Evolutionary conservation across 225 moss, liverwort and hornwort genomes (phyloP), one percentile per base, ranked within the genome.

Genomic region (Sphagnum tenellum): DNA sequence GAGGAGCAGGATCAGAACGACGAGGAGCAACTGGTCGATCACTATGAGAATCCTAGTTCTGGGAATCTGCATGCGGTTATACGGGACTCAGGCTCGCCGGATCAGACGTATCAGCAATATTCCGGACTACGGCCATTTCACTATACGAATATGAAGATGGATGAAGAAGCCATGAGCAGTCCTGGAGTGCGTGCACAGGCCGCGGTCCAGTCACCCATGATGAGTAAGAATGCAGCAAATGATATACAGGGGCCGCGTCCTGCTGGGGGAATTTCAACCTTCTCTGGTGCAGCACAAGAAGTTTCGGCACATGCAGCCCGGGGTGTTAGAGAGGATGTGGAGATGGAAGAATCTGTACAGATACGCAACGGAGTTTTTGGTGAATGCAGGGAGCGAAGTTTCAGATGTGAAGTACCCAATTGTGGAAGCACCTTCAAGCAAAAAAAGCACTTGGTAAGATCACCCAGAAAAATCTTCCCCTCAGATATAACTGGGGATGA

Each of bases 1-100:
- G 78, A 78, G 49, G 71, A 75, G 55, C 47, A 77, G 3, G 80
- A 78, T 50, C 76, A 83, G 29, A 56, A 66, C 47, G 85, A 81
- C 14, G 85, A 72, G 74, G 81, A 78, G 62, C 80, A 29, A 29
- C 29, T 29, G 29, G 29, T 29, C 29, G 29, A 29, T 29, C 29
- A 29, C 29, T 1, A 29, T 29, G 29, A 29, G 29, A 29, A 29
- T 29, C 29, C 29, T 29, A 29, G 29, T 29, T 29, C 29, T 29
- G 29, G 29, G 29, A 29, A 29, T 29, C 29, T 29, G 29, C 29
- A 29, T 29, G 29, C 29, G 29, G 29, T 29, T 29, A 29, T 29
- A 29, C 0, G 80, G 84, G 80, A 78, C 60, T 71, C 71, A 62
- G 71, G 76, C 2, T 74, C 62, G 59, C 3, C 48, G 45, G 5